Evolutionary conservation across 306 rosid genomes (phyloP).

Genomic region (Psophocarpus tetragonolobus): DNA sequence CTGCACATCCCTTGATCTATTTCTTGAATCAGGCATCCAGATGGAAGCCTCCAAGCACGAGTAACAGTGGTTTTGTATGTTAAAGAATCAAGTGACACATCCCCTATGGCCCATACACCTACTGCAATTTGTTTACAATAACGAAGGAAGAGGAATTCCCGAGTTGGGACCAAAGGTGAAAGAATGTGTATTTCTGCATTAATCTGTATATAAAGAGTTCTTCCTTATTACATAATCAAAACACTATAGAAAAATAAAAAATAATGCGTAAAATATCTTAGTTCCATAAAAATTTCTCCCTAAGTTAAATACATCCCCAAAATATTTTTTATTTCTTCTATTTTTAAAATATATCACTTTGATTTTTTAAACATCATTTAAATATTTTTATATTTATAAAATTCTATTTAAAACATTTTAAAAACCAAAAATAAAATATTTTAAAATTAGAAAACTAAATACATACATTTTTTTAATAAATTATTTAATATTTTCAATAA

Average conservation of each 20-base stretch:
- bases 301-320: no score
- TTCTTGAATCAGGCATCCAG: conserved; percentile 75
- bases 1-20: conserved; percentile 45
- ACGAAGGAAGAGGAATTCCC: conserved; percentile 61
- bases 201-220: conserved; percentile 55
- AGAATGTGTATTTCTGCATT: conserved; percentile 68
- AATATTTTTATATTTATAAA: no score
- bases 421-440: no score
- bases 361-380: no score
- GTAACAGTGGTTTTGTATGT: neutral
- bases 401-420: no score
- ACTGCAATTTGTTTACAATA: conserved; percentile 50
- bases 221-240: conserved; percentile 1
- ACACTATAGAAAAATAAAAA: neutral
- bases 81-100: conserved; percentile 57
- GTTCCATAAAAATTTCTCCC: no score
- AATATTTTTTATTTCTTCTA: no score
- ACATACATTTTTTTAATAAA: no score
- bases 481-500: no score
- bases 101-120: conserved; percentile 61
- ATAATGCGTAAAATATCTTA: no score
- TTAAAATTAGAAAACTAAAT: no score
- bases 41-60: conserved; percentile 66
- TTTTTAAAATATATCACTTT: no score
- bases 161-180: conserved; percentile 59